Evolutionary conservation across 805 yeast species (phyloP), one percentile per base, ranked within the genome.

Genomic region (Nematodospora valgi): DNA sequence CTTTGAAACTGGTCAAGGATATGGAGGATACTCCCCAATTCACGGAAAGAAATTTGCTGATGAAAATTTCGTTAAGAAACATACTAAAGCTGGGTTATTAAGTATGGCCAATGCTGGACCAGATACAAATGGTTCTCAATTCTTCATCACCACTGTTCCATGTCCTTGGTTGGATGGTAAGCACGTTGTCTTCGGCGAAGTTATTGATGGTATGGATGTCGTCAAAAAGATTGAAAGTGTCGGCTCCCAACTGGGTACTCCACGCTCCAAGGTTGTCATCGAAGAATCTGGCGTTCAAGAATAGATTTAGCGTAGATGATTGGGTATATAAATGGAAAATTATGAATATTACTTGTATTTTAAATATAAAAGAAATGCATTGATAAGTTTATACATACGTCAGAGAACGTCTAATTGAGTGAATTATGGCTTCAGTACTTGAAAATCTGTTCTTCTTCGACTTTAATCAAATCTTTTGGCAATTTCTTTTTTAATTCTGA

Each of bases 41-140:
- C 67, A 84, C 64, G 91, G 91, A 51, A 79, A 74, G 42, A 80
- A 74, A 60, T 84, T 84, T 66, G 72, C 72, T 30, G 94, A 84
- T 56, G 94, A 84, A 62, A 83, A 82, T 76, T 84, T 84, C 58
- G 46, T 54, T 58, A 70, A 71, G 70, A 80, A 64, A 58, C 97
- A 91, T 70, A 72, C 70, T 72, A 79, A 65, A 80, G 94, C 74
- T 75, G 76, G 76, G 47, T 88, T 76, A 69, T 83, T 67, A 64
- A 86, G 96, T 45, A 91, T 91, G 97, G 97, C 97, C 63, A 91
- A 91, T 63, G 94, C 97, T 46, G 97, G 97, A 52, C 95, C 95
- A 66, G 86, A 87, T 81, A 86, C 97, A 71, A 91, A 91, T 72
- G 97, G 97, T 39, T 88, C 96, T 37, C 98, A 89, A 72, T 89